Evolutionary conservation across 75 land plant species (phyloP), one percentile per base, ranked within the genome.

Genomic region (Cupressus sempervirens): DNA sequence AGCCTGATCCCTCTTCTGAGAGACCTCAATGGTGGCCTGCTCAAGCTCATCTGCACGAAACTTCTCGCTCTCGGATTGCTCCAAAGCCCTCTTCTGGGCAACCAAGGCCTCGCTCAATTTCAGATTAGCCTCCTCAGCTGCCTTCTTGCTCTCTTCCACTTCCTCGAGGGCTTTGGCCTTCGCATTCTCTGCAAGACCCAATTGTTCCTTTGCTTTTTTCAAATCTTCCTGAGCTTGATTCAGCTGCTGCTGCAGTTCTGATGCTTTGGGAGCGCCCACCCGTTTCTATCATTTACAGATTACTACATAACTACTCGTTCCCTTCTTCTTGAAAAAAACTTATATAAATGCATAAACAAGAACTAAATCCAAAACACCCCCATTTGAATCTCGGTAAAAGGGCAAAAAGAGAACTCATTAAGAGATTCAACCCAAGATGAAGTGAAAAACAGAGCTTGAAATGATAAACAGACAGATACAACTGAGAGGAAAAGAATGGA

Each of bases 31-130:
- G 23, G 91, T 89, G 30, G 88, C 89, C 76, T 93, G 95, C 67
- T 93, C 95, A 68, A 92, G 34, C 81, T 93, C 95, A 84, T 86
- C 84, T 0, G 93, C 91, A 6, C 95, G 87, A 76, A 93, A 92
- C 86, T 92, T 93, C 85, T 93, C 93, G 80, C 91, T 92, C 90
- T 93, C 95, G 18, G 86, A 90, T 56, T 45, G 72, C 88, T 92
- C 95, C 50, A 90, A 89, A 13, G 95, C 92, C 76, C 86, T 85
- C 84, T 87, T 93, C 87, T 89, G 90, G 62, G 88, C 91, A 43
- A 82, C 90, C 75, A 90, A 41, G 41, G 92, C 91, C 88, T 93
- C 92, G 26, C 73, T 54, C 35, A 92, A 90, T 62, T 92, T 92
- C 87, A 90, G 92, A 83, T 90, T 92, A 53, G 91, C 89, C 32